phyloP scores from a whole-genome alignment of 768 basidiomycete genomes.

The Pulveroboletus sp. region DNA sequence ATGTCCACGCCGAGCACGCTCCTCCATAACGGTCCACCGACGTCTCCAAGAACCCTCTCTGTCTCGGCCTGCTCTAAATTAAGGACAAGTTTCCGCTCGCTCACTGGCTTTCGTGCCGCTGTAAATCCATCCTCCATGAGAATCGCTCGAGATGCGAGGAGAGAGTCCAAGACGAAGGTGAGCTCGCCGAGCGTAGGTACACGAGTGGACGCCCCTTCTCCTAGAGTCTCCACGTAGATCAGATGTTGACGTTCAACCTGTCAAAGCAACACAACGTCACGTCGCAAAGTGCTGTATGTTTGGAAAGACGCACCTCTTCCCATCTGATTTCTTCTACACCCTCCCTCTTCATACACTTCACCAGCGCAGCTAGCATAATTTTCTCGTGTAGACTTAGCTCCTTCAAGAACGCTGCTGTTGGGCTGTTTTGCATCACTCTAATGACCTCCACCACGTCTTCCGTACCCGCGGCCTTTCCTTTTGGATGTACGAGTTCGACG shows the following conservation, averaged over 20 bases:
- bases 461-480: slow-evolving; percentile 50
- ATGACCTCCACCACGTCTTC: slow-evolving; percentile 77
- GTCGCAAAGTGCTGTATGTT: not conserved
- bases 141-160: slow-evolving; percentile 74
- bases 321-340: slow-evolving; percentile 87
- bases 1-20: slow-evolving; percentile 33
- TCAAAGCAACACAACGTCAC: not conserved
- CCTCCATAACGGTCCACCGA: slow-evolving; percentile 68
- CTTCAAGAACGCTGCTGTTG: slow-evolving; percentile 76
- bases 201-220: slow-evolving; percentile 51
- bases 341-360: slow-evolving; percentile 76
- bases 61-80: slow-evolving; percentile 83
- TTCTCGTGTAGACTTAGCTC: slow-evolving; percentile 86
- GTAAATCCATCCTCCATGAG: slow-evolving; percentile 61
- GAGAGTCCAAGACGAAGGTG: slow-evolving; percentile 62
- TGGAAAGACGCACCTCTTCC: slow-evolving; percentile 54
- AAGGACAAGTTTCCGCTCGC: slow-evolving; percentile 70
- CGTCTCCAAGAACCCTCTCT: slow-evolving; percentile 77
- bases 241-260: slow-evolving; percentile 76
- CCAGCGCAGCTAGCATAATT: slow-evolving; percentile 77
- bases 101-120: slow-evolving; percentile 49
- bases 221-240: slow-evolving; percentile 61
- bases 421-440: slow-evolving; percentile 84
- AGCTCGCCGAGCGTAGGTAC: slow-evolving; percentile 64
- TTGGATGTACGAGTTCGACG: slow-evolving; percentile 67